Evolutionary conservation across 257 asterid species (phyloP).

Genomic region (Solanum pinnatisectum): DNA sequence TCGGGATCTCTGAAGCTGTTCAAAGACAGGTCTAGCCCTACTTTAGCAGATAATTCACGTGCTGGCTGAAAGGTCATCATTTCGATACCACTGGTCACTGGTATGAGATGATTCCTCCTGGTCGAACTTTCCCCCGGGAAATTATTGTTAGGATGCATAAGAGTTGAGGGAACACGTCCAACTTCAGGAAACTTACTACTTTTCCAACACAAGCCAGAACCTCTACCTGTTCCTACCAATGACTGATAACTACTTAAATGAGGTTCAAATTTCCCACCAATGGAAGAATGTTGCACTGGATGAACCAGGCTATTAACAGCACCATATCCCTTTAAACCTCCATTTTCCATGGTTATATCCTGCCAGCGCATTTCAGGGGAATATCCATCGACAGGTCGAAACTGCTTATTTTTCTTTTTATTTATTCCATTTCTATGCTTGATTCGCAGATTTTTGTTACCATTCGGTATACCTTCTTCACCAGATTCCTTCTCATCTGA

Average conservation of each 20-base stretch:
- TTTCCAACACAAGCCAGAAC: not conserved
- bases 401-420: constrained; percentile 21
- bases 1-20: constrained; percentile 24
- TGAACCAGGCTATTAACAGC: constrained; percentile 3
- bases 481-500: constrained; percentile 21
- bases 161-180: constrained; percentile 12
- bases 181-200: constrained; percentile 27
- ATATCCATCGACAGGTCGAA: constrained; percentile 15
- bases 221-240: constrained; percentile 12
- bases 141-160: constrained; percentile 16
- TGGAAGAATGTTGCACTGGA: constrained; percentile 4
- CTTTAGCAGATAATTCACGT: constrained; percentile 8
- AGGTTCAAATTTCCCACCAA: constrained; percentile 10
- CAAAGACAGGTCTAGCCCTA: constrained; percentile 50
- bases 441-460: constrained; percentile 9
- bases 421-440: constrained; percentile 19
- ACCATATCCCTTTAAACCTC: constrained; percentile 6
- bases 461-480: constrained; percentile 8
- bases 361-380: constrained; percentile 7
- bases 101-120: constrained; percentile 2
- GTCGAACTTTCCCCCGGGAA: constrained; percentile 17
- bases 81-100: not conserved
- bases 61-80: not conserved
- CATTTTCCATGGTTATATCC: constrained; percentile 2
- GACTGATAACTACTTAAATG: constrained; percentile 4